Evolutionary conservation across 768 basidiomycete genomes (phyloP).

Genomic region (Suillus ampliporus): DNA sequence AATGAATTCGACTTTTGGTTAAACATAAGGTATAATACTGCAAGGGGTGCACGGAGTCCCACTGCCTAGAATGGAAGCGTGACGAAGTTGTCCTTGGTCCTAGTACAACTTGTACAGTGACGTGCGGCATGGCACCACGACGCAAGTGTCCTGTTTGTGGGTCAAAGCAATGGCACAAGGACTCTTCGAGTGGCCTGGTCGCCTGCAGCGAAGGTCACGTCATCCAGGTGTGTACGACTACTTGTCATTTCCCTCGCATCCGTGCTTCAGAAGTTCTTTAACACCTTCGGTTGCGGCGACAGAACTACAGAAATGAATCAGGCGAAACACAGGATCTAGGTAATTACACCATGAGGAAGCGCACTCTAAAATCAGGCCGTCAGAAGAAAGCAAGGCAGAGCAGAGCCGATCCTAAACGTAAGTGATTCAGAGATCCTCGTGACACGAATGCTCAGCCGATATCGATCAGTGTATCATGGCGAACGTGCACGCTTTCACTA

Average conservation of each 20-base stretch:
- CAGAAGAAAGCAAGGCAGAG: slow-evolving; percentile 56
- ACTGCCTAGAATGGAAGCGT: too few relatives aligned
- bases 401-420: slow-evolving; percentile 66
- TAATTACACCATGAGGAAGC: slow-evolving; percentile 66
- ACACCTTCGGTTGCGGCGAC: slow-evolving; percentile 3
- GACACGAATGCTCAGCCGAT: slow-evolving; percentile 8
- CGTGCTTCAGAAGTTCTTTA: not conserved
- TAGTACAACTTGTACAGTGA: not conserved
- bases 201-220: slow-evolving; percentile 93
- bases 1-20: too few relatives aligned
- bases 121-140: slow-evolving; percentile 57
- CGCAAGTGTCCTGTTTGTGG: slow-evolving; percentile 79
- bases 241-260: slow-evolving; percentile 2
- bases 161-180: slow-evolving; percentile 88
- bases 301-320: slow-evolving; percentile 87
- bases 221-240: slow-evolving; percentile 63
- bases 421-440: slow-evolving; percentile 28
- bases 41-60: too few relatives aligned
- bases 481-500: slow-evolving; percentile 78
- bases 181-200: slow-evolving; percentile 77
- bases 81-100: too few relatives aligned
- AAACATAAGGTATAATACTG: too few relatives aligned
- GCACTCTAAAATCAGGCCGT: slow-evolving; percentile 62
- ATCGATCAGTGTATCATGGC: slow-evolving; percentile 78
- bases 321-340: slow-evolving; percentile 69